Evolutionary conservation across 495 filamentous ascomycete species (phyloP), one percentile per base, ranked within the genome.

Genomic region (Lichina pygmaea): DNA sequence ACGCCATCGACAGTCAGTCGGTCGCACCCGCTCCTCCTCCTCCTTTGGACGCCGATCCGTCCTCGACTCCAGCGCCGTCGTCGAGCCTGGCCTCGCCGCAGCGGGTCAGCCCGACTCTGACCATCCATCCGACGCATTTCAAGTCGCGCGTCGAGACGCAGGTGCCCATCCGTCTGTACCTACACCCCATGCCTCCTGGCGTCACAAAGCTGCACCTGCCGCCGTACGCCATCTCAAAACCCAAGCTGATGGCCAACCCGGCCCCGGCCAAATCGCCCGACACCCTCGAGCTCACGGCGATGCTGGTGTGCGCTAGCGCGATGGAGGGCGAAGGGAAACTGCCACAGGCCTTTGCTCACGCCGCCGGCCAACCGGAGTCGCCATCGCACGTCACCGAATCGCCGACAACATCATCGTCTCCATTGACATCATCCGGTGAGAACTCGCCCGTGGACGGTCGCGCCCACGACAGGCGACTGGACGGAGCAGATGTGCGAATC

Each of bases 91-190:
- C 2, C 48, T 54, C 36, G 11, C 2, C 11, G 11, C 10, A 11
- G 3, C 13, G 11, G 36, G 38, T 31, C 36, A 61, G 57, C 17
- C 65, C 63, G 17, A 55, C 60, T 38, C 57, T 74, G 34, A 68
- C 59, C 8, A 65, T 83, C 42, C 71, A 77, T 49, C 72, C 74
- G 2, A 76, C 74, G 3, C 72, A 76, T 8, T 55, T 70, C 46
- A 95, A 94, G 59, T 92, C 86, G 13, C 72, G 86, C 8, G 86
- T 95, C 13, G 86, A 95, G 62, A 95, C 86, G 0, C 86, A 95
- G 55, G 92, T 93, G 48, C 73, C 75, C 3, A 77, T 93, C 49
- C 72, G 70, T 50, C 62, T 94, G 49, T 78, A 75, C 4, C 60
- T 94, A 7, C 71, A 67, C 44, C 72, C 77, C 9, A 60, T 85